Evolutionary conservation across 2,329 filamentous ascomycete genomes (phyloP).

Genomic region (Alternaria ethzedia): DNA sequence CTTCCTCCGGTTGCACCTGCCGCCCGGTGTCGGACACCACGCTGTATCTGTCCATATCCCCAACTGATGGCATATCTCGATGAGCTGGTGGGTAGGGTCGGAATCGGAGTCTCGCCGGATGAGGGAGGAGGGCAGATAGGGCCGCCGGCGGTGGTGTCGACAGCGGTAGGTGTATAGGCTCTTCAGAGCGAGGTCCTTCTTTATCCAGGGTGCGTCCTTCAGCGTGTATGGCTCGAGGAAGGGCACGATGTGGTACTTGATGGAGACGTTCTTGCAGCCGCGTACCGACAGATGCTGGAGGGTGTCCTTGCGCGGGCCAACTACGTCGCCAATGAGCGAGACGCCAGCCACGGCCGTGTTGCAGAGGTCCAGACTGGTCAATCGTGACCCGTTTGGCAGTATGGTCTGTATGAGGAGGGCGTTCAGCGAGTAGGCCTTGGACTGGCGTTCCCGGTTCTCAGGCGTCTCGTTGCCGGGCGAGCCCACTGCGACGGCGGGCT

Average conservation of each 20-base stretch:
- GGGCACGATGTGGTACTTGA: conserved; percentile 69
- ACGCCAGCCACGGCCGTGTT: conserved; percentile 67
- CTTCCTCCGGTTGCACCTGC: conserved; percentile 61
- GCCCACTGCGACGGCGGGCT: conserved; percentile 46
- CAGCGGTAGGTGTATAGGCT: conserved; percentile 68
- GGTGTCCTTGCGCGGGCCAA: conserved; percentile 61
- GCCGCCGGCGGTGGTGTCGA: conserved; percentile 66
- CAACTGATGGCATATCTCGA: conserved; percentile 64
- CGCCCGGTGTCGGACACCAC: conserved; percentile 66
- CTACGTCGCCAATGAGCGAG: conserved; percentile 61
- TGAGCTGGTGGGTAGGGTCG: conserved; percentile 66
- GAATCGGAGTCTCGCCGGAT: conserved; percentile 64
- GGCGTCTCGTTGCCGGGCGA: conserved; percentile 50
- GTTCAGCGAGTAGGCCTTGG: conserved; percentile 65
- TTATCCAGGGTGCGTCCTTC: conserved; percentile 51
- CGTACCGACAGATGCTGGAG: conserved; percentile 66
- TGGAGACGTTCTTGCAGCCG: conserved; percentile 68
- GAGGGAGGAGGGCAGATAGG: conserved; percentile 64
- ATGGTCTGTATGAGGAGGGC: conserved; percentile 63
- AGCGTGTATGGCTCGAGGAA: conserved; percentile 57
- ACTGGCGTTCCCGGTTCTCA: conserved; percentile 55
- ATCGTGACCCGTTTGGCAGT: conserved; percentile 62
- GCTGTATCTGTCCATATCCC: conserved; percentile 68
- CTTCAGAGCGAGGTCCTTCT: conserved; percentile 60
- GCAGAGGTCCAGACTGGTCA: conserved; percentile 65